Evolutionary conservation across 441 rosid genomes (phyloP), one percentile per base, ranked within the genome.

Genomic region (Arabidopsis lyrata): DNA sequence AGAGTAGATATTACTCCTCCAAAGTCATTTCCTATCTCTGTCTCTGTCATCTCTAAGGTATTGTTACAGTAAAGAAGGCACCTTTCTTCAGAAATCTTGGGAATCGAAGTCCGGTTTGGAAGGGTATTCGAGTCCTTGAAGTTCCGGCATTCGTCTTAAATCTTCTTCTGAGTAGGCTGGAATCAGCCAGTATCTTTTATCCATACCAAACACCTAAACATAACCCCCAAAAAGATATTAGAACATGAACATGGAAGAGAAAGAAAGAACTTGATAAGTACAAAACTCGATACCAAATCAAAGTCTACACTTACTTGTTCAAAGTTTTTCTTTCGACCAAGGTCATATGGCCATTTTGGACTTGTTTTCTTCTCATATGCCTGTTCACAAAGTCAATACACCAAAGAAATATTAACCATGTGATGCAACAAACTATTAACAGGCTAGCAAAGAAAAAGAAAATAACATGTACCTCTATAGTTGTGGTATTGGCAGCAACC

Each of bases 281-380:
- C 15, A 32, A 35, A 56, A 70, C 39, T 20, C 32, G 41, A 20
- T 20, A 2, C 12, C 9, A 8, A 24, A 42, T 50, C 56, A 10
- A 10, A 54, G 6, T 48, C 32, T 66, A 41, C 53, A 58, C 54
- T 57, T 57, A 57, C 96, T 93, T 94, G 95, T 77, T 94, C 90
- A 73, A 86, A 86, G 81, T 91, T 94, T 66, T 83, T 87, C 89
- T 82, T 90, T 78, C 88, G 79, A 44, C 97, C 97, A 60, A 94
- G 95, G 77, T 94, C 97, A 55, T 88, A 94, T 22, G 68, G 85
- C 98, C 97, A 91, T 80, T 82, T 88, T 50, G 89, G 81, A 70
- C 76, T 55, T 55, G 81, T 80, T 84, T 82, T 91, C 86, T 87
- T 91, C 80, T 91, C 97, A 66, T 85, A 94, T 34, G 95, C 96